These are phyloP conservation scores for Talaromyces albobiverticillius DNA, from an alignment of 2,329 filamentous ascomycete species.

Conservation along the genomic window DNA sequence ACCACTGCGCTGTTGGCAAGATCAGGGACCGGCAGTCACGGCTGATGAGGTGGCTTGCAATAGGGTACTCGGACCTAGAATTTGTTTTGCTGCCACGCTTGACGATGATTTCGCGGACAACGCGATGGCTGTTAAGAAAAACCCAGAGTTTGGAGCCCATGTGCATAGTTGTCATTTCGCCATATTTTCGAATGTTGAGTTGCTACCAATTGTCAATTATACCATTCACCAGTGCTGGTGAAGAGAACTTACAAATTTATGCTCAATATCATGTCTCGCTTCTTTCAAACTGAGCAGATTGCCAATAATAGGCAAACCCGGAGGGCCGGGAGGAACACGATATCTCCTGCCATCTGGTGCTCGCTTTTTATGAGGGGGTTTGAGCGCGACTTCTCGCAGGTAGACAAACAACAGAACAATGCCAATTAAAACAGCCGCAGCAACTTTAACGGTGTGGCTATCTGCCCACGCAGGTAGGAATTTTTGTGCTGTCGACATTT, in stretches of 20 bases:
- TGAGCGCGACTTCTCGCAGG: neutral
- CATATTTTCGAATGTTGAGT: constrained; percentile 20
- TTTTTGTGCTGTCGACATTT: no score
- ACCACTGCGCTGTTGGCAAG: constrained; percentile 32
- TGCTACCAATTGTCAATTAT: constrained; percentile 5
- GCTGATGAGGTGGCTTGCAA: constrained; percentile 39
- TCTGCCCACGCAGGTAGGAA: no score
- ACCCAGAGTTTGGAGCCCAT: constrained; percentile 41
- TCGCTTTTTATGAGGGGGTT: neutral
- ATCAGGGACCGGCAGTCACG: constrained; percentile 31
- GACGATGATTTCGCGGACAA: constrained; percentile 39
- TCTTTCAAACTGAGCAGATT: constrained; percentile 17
- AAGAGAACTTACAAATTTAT: neutral
- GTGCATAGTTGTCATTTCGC: constrained; percentile 32
- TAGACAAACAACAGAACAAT: neutral
- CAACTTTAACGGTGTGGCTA: no score
- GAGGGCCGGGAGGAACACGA: constrained; percentile 24
- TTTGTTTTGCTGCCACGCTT: constrained; percentile 35
- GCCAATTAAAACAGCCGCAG: no score
- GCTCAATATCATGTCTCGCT: neutral
- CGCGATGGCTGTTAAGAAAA: constrained; percentile 41
- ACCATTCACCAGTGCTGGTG: no score
- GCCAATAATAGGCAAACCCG: constrained; percentile 21
- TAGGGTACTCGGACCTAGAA: constrained; percentile 30
- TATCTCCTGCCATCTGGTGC: constrained; percentile 16